Evolutionary conservation across 495 filamentous ascomycete genomes (phyloP), one percentile per base, ranked within the genome.

Genomic region (Xylaria grammica): DNA sequence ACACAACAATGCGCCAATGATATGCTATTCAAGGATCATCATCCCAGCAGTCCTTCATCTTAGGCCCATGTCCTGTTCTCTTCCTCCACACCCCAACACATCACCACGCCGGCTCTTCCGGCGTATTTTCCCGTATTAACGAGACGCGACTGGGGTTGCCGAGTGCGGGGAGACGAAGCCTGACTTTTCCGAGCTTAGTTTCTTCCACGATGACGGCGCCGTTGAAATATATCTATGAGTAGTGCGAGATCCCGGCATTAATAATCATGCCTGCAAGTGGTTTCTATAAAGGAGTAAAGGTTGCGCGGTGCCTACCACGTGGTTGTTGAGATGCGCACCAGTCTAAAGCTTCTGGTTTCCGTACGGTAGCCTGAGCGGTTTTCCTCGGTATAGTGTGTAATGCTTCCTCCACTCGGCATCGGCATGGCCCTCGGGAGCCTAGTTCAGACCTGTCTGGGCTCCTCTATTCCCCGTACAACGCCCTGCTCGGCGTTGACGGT

Each of bases 401-500:
- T 59, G 56, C 42, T 26, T 48, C 40, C n/a, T 30, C 55, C 17
- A n/a, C 56, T 59, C 10, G 29, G 40, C 42, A 36, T 36, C 24
- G n/a, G 10, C 27, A 19, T 66, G 20, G 50, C 57, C 34, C 56
- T 66, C 36, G 63, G 55, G 57, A 55, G 63, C 56, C 56, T 66
- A 24, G 27, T 42, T 40, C 56, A 27, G 38, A 20, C 6, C 27
- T 38, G 63, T 13, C 40, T 54, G 19, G 63, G 63, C 56, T 59
- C 46, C 7, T 36, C 34, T 49, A 0, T 38, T n/a, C 20, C 40
- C 40, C 57, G 1, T 48, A 40, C 26, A 38, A 45, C 56, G 27
- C 8, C 27, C 13, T 66, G 63, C 50, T 54, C 63, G 50, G 46
- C 49, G 36, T 38, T 66, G 48, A 60, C 63, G 7, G 55, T 60